Base-by-base conservation (phyloP, 108 stramenopile species). In the Licmophora abbreviata region DNA sequence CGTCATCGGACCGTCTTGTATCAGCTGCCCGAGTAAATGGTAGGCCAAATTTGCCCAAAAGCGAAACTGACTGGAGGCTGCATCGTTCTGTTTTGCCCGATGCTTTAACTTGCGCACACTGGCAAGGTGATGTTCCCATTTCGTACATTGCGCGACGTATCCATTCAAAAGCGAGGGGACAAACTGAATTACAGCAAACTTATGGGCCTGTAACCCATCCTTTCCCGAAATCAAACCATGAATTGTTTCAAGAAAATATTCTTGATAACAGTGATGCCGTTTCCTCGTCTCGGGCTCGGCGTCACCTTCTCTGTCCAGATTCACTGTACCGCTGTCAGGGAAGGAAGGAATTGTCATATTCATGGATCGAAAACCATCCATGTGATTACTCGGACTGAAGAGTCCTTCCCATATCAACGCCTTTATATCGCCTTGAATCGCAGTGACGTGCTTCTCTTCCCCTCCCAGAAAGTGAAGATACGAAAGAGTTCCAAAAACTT, bases 351-450 rank as follows among this genome's bases (percentile, higher is more conserved):
- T 8, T 44, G 8, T 36, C 33, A 56, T 22, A 2, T 58, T 48
- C 63, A 76, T 54, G 49, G 66, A 66, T 18, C 79, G 61, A 56
- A 74, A 88, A 20, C 81, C 85, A 51, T 83, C 79, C 65, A 88
- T 76, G 25, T 85, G 81, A 60, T 82, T 73, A 8, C 54, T 38
- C 1, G 66, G 32, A 61, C 65, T 41, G 43, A 79, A 83, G 7
- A 86, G 38, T 23, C 77, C 79, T 22, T 68, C 50, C 56, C 52
- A 48, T 14, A 83, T 23, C 9, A 83, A 61, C 20, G 15, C 32
- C 2, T 24, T 52, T 20, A 32, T 51, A 34, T 23, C 3, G 14
- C 40, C 3, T 29, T 47, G 42, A 27, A 35, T 29, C 12, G 15
- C 10, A 29, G 12, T 25, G 24, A 12, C 36, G 29, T 37, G 17